phyloP scores from a whole-genome alignment of 1,139 yeast genomes.

The Geotrichum restrictum region DNA sequence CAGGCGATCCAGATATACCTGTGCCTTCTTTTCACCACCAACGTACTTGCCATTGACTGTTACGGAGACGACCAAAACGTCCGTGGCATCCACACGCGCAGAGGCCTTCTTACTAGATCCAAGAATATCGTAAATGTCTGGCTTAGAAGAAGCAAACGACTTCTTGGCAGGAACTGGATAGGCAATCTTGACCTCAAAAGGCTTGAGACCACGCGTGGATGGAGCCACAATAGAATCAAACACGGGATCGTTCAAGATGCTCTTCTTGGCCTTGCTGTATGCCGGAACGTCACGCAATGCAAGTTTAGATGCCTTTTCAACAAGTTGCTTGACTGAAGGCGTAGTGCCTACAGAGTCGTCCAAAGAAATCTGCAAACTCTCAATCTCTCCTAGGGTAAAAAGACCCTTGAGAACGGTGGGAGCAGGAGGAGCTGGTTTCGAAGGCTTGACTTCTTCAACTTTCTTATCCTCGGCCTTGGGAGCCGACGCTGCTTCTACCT shows the following conservation, averaged over 20 bases:
- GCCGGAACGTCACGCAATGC: constrained; percentile 42
- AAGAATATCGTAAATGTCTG: constrained; percentile 44
- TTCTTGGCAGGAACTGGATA: constrained; percentile 36
- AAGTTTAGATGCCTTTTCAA: constrained; percentile 41
- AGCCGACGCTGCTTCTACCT: constrained; percentile 32
- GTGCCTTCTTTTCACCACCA: constrained; percentile 48
- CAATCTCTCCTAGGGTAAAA: constrained; percentile 23
- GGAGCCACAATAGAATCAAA: constrained; percentile 63
- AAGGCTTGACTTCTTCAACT: constrained; percentile 8
- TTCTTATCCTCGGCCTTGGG: constrained; percentile 18
- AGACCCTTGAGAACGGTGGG: constrained; percentile 17
- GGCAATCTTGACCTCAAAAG: constrained; percentile 55
- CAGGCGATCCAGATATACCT: constrained; percentile 36
- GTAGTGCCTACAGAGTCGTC: constrained; percentile 34
- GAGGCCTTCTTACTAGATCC: constrained; percentile 31
- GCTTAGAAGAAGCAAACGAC: constrained; percentile 29
- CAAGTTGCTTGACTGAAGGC: constrained; percentile 34
- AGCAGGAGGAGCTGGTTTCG: constrained; percentile 18
- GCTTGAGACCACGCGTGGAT: constrained; percentile 40
- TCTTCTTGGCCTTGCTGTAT: constrained; percentile 44
- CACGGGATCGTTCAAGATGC: constrained; percentile 54
- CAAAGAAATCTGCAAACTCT: constrained; percentile 31
- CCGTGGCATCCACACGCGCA: constrained; percentile 28
- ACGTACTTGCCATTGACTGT: constrained; percentile 46
- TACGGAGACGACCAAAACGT: constrained; percentile 40